Base-by-base conservation (phyloP, 805 yeast species). In the Yarrowia deformans region DNA sequence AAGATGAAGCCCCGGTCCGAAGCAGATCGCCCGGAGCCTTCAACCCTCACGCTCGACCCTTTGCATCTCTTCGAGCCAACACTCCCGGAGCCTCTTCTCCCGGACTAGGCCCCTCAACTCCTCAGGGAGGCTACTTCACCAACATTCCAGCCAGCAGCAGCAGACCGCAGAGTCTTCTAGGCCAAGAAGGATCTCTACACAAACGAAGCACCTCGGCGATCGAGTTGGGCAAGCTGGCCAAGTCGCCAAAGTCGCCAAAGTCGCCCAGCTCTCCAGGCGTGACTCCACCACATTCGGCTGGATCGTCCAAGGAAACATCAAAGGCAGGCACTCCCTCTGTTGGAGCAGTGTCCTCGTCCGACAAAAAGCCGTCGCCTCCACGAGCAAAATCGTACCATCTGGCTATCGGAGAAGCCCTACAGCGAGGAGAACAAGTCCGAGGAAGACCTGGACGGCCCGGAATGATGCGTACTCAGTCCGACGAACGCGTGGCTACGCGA, bases 401-500 rank as follows among this genome's bases (percentile, higher is more conserved):
- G 39, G 63, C 63, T 1, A 56, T 56, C 6, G 63, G 63, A 42
- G 63, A 56, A 9, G 63, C 63, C 2, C 63, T 56, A 2, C 39
- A 40, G 29, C 35, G 63, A 42, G 63, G 63, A 9, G 63, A 56
- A 12, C 48, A 14, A 4, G 48, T 40, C 12, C 19, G 63, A 42
- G 63, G 66, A 14, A 37, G 63, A 3, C 63, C 68, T 8, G 66
- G 52, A 34, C 16, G 66, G 10, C 66, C 66, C 4, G 66, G 52
- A 0, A 60, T 60, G 66, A 45, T 60, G 68, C 55, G 68, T n/a
- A 63, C 56, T 4, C 68, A 63, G 37, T 63, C 68, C 1, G 68
- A 48, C 13, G 68, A 63, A 9, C 56, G 39, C 14, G 46, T 63
- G 18, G 14, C 68, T 19, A 49, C 56, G 3, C 37, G 67, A 3